Percentiles rank a stretch among this genome's conserved stretches.
These are phyloP conservation scores for Alternaria ventricosa DNA, from an alignment of 2,329 filamentous ascomycete genomes.

Conservation along the genomic window DNA sequence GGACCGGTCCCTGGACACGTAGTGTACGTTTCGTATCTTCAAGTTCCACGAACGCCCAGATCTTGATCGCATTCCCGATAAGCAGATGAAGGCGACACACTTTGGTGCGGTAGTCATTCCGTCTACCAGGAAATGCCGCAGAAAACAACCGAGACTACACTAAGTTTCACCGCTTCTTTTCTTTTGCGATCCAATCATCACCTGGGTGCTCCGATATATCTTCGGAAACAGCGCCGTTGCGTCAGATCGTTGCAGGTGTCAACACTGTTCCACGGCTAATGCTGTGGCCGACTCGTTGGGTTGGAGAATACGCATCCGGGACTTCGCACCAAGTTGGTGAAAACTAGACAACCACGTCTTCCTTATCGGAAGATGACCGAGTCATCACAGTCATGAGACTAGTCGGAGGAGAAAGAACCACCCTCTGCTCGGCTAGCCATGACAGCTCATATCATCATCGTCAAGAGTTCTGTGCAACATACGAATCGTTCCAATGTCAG, in stretches of 20 bases:
- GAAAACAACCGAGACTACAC: background rate
- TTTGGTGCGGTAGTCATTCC: background rate
- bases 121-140: background rate
- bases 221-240: background rate
- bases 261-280: background rate
- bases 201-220: background rate
- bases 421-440: background rate
- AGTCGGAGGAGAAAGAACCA: background rate
- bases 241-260: background rate
- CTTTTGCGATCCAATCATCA: background rate
- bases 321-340: background rate
- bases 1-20: background rate
- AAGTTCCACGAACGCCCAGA: background rate
- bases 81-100: background rate
- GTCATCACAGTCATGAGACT: background rate
- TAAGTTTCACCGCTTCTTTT: background rate
- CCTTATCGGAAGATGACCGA: background rate
- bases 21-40: background rate
- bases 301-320: background rate
- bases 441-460: background rate
- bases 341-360: background rate
- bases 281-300: background rate
- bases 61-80: background rate
- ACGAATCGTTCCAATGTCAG: background rate
- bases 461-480: background rate